A percentile compares a stretch with the other conserved stretches of the same genome.
Evolutionary conservation across 2,329 filamentous ascomycete genomes (phyloP).

Genomic region (Fusarium tupiense): DNA sequence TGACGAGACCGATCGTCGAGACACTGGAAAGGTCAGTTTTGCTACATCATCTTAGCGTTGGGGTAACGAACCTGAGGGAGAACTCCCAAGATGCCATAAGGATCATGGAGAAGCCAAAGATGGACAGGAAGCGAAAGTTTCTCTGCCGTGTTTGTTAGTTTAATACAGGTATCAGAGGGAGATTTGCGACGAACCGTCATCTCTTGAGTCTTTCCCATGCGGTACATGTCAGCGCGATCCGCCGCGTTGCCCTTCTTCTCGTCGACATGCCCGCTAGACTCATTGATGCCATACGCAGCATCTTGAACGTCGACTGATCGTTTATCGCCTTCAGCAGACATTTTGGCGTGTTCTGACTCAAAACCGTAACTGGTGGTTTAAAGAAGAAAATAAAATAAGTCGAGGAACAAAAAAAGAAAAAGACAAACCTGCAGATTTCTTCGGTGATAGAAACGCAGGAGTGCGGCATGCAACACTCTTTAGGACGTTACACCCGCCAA

Average conservation of each 20-base stretch:
- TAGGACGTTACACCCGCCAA: neutral
- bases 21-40: conserved; percentile 7
- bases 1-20: conserved; percentile 42
- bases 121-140: conserved; percentile 57
- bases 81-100: conserved; percentile 58
- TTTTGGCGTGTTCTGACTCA: neutral
- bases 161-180: fast-evolving
- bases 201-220: conserved; percentile 37
- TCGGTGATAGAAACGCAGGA: conserved; percentile 25
- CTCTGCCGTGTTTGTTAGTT: conserved; percentile 38
- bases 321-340: conserved; percentile 27
- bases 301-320: conserved; percentile 3
- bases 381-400: neutral
- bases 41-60: fast-evolving
- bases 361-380: too few relatives aligned
- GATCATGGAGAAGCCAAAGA: conserved; percentile 59
- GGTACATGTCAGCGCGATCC: conserved; percentile 40
- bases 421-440: neutral
- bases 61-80: conserved; percentile 46
- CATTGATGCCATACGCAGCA: neutral
- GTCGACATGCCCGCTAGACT: conserved; percentile 14
- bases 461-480: neutral
- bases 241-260: conserved; percentile 33
- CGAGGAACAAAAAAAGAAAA: neutral
- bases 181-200: conserved; percentile 27